Percentiles rank a stretch among this genome's conserved stretches.
phyloP scores from a whole-genome alignment of 257 asterid genomes.

The Solanum arcanum region DNA sequence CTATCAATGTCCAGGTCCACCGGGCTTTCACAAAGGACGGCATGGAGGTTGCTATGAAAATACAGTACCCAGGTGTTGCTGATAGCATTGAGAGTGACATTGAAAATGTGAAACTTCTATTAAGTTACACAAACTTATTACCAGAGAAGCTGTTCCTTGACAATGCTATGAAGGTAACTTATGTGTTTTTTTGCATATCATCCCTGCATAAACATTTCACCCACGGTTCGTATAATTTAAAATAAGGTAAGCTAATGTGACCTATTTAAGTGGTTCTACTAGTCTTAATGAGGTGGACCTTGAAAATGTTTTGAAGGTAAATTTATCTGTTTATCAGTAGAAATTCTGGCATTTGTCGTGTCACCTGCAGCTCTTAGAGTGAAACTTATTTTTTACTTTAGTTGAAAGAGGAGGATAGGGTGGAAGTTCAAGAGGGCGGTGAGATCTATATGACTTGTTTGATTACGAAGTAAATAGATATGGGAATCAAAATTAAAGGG shows the following conservation, averaged over 20 bases:
- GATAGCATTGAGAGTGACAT: slow-evolving; percentile 97
- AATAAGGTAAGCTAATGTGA: neutral
- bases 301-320: neutral
- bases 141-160: slow-evolving; percentile 79
- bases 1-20: slow-evolving; percentile 54
- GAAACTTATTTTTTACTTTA: neutral
- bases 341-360: neutral
- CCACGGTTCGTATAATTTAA: neutral
- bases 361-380: neutral
- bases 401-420: neutral
- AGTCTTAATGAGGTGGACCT: neutral
- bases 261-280: neutral
- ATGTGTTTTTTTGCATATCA: neutral
- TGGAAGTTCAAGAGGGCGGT: neutral
- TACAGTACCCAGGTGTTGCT: slow-evolving; percentile 99
- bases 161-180: slow-evolving; percentile 83
- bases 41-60: slow-evolving; percentile 80
- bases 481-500: neutral
- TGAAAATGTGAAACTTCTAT: slow-evolving; percentile 74
- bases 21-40: slow-evolving; percentile 78
- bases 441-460: neutral
- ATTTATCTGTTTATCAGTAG: neutral
- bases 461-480: neutral
- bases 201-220: neutral
- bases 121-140: slow-evolving; percentile 68